Conservation (phyloP, 352 stramenopile species). For the Phytophthora macrochlamydospora region DNA sequence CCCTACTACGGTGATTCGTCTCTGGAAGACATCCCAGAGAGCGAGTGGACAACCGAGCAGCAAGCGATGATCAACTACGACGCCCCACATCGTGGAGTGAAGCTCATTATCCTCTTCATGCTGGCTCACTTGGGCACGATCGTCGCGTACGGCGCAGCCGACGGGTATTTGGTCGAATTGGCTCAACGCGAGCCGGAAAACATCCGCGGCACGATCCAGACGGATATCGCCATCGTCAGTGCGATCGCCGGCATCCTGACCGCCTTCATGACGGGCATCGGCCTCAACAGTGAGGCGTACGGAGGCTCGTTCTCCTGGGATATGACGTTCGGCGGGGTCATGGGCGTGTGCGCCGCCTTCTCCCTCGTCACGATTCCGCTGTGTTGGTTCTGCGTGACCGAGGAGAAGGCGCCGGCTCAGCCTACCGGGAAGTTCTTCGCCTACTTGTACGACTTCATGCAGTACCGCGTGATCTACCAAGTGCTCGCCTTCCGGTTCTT, state of each 20-base stretch:
- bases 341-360: conserved; percentile 35
- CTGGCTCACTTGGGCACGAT: conserved; percentile 51
- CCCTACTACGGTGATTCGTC: conserved; percentile 46
- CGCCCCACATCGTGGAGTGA: conserved; percentile 33
- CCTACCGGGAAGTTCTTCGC: conserved; percentile 17
- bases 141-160: conserved; percentile 42
- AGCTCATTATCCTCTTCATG: conserved; percentile 54
- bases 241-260: conserved; percentile 31
- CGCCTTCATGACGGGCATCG: conserved; percentile 47
- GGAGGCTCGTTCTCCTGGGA: conserved; percentile 47
- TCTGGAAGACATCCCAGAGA: conserved; percentile 24
- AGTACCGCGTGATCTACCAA: conserved; percentile 43
- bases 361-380: conserved; percentile 34
- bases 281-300: conserved; percentile 45
- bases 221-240: conserved; percentile 33
- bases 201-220: conserved; percentile 46
- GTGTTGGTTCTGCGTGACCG: conserved; percentile 45
- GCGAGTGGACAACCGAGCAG: conserved; percentile 30
- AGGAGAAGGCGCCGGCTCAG: conserved; percentile 26
- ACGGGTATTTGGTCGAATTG: conserved; percentile 51
- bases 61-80: conserved; percentile 38
- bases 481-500: conserved; percentile 42
- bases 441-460: conserved; percentile 43
- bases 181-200: conserved; percentile 50
- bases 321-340: conserved; percentile 47